Percentiles rank a stretch among this genome's conserved stretches.
Conservation (phyloP, 805 yeast species). For the Metschnikowia shivogae region DNA sequence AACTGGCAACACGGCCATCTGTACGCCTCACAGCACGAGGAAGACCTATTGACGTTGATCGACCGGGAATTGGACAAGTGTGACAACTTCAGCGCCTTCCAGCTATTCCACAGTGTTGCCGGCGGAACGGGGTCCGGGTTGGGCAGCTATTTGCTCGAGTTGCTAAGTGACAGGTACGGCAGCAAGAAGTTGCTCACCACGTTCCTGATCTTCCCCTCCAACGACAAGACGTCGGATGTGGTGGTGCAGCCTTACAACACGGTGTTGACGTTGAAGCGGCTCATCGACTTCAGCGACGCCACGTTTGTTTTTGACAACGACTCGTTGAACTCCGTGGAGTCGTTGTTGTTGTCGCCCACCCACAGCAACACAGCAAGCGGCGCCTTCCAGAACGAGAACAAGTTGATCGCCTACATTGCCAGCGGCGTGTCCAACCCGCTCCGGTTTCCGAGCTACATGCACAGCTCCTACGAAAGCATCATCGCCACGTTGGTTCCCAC, state of each 20-base stretch:
- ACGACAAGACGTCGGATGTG: constrained; percentile 80
- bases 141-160: constrained; percentile 78
- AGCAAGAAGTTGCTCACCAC: constrained; percentile 81
- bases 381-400: constrained; percentile 76
- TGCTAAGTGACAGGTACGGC: constrained; percentile 69
- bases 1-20: constrained; percentile 91
- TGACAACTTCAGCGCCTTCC: constrained; percentile 87
- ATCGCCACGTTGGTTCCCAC: constrained; percentile 80
- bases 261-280: constrained; percentile 71
- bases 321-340: constrained; percentile 71
- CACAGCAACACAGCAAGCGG: constrained; percentile 12
- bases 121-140: constrained; percentile 99
- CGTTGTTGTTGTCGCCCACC: constrained; percentile 29
- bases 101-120: constrained; percentile 88
- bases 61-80: constrained; percentile 89
- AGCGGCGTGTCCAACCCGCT: constrained; percentile 83
- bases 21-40: constrained; percentile 65
- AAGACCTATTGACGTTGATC: constrained; percentile 73
- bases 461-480: constrained; percentile 78
- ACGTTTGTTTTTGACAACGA: constrained; percentile 89
- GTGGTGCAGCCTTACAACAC: constrained; percentile 97
- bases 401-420: constrained; percentile 78
- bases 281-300: constrained; percentile 82
- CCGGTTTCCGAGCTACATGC: constrained; percentile 88
- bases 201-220: constrained; percentile 80